Evolutionary conservation across 2,329 filamentous ascomycete species (phyloP).

Genomic region (Albifimbria verrucaria): DNA sequence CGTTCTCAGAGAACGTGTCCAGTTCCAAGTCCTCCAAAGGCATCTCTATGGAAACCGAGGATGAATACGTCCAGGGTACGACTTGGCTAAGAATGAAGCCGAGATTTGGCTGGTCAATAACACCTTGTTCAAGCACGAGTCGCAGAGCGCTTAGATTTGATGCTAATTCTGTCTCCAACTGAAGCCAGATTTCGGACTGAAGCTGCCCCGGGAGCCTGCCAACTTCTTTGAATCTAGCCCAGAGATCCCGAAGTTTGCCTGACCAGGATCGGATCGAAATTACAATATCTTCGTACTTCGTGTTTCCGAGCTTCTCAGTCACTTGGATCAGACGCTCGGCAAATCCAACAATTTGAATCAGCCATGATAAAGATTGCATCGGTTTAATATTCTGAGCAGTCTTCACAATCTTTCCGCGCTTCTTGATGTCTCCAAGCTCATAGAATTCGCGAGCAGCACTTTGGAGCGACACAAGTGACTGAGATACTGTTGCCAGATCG

Average conservation of each 20-base stretch:
- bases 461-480: conserved; percentile 36
- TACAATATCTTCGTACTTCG: conserved; percentile 42
- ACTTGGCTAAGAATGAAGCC: conserved; percentile 66
- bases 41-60: conserved; percentile 13
- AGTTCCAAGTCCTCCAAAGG: conserved; percentile 17
- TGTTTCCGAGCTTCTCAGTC: conserved; percentile 62
- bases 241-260: conserved; percentile 42
- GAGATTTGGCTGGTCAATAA: conserved; percentile 49
- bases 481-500: conserved; percentile 38
- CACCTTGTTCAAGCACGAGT: conserved; percentile 37
- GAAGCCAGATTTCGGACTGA: conserved; percentile 31
- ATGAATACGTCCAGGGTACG: conserved; percentile 55
- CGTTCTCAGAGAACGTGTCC: conserved; percentile 49
- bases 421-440: conserved; percentile 26
- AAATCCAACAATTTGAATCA: conserved; percentile 65
- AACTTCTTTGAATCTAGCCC: conserved; percentile 37
- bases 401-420: conserved; percentile 17
- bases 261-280: conserved; percentile 48
- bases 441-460: conserved; percentile 32
- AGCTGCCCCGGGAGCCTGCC: conserved; percentile 51
- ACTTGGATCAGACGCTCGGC: conserved; percentile 59
- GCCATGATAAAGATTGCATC: conserved; percentile 47
- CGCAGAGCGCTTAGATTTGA: conserved; percentile 34
- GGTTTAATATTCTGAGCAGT: conserved; percentile 18
- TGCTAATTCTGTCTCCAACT: conserved; percentile 31